Base-by-base conservation (phyloP, 2,329 filamentous ascomycete species). In the Bipolaris gigantea region DNA sequence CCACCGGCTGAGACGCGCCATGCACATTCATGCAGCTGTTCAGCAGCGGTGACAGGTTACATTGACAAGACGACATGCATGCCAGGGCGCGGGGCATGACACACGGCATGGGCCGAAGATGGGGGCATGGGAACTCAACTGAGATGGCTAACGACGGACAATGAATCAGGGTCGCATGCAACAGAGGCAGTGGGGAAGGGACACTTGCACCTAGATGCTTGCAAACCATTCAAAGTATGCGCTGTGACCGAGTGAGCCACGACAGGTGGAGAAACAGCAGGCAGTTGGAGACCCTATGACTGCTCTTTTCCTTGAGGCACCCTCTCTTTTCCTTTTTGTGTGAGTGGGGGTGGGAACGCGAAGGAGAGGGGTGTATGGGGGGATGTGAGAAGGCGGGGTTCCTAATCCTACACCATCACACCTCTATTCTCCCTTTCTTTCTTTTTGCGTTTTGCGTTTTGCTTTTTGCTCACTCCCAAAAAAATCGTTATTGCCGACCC, bases 31-130 rank as follows among this genome's bases (percentile, higher is more conserved):
- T 33, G n/a, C 46, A 47, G 38, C 49, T 45, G 50, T 36, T 42
- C 48, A 57, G 53, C 55, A 62, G 52, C 54, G 57, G 59, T 66
- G 64, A 70, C 64, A 68, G 62, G 58, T 64, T 64, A 66, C 63
- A 63, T 65, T 45, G 33, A 57, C 48, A 59, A 46, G 30, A 50
- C 33, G 25, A 48, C 35, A 48, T 53, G 61, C 46, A 59, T 58
- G 50, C 27, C 27, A 30, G 27, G 27, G 38, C 25, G 27, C 34
- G 13, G 15, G 15, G n/a, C 25, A 8, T 16, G 13, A 33, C 32
- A 46, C 15, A 34, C 41, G 5, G n/a, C 41, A 36, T 23, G 36
- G 39, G 15, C 25, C 35, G 50, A 53, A 30, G 13, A 30, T 13
- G 27, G 27, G 27, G 27, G 27, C 9, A 30, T 30, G 27, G 10